Conservation (phyloP, 2,329 filamentous ascomycete species). For the Hypoxylon sp. region DNA sequence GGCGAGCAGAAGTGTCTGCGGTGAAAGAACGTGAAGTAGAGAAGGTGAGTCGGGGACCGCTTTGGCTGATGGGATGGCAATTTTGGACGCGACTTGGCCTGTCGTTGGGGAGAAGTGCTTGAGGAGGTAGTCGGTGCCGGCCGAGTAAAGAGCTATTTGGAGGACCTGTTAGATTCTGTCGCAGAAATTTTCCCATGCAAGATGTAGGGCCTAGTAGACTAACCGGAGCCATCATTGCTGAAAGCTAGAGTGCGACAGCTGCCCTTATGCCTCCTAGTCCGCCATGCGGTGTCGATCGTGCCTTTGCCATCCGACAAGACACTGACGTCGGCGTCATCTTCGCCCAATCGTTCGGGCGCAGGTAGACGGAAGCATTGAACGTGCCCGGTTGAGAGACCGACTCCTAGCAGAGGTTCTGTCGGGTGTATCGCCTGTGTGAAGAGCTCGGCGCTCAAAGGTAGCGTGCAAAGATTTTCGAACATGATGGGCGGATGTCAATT, state of each 20-base stretch:
- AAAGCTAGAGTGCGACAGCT: conserved; percentile 89
- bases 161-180: conserved; percentile 33
- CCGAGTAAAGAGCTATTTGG: conserved; percentile 71
- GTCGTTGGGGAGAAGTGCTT: conserved; percentile 71
- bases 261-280: conserved; percentile 90
- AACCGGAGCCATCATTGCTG: conserved; percentile 80
- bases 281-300: conserved; percentile 87
- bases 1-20: conserved; percentile 88
- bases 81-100: conserved; percentile 83
- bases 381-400: conserved; percentile 87
- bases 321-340: conserved; percentile 68
- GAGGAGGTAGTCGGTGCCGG: conserved; percentile 72
- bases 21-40: conserved; percentile 85
- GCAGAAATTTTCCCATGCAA: background rate
- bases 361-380: conserved; percentile 87
- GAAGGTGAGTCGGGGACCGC: conserved; percentile 79
- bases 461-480: conserved; percentile 93
- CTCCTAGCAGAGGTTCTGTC: conserved; percentile 84
- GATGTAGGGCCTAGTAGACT: conserved; percentile 60
- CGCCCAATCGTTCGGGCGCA: conserved; percentile 63
- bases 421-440: conserved; percentile 93
- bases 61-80: conserved; percentile 75
- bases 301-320: conserved; percentile 75
- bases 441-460: conserved; percentile 87
- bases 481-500: conserved; percentile 62